These are phyloP conservation scores for Filosporella fistucella DNA, from an alignment of 495 filamentous ascomycete genomes.

Conservation along the genomic window DNA sequence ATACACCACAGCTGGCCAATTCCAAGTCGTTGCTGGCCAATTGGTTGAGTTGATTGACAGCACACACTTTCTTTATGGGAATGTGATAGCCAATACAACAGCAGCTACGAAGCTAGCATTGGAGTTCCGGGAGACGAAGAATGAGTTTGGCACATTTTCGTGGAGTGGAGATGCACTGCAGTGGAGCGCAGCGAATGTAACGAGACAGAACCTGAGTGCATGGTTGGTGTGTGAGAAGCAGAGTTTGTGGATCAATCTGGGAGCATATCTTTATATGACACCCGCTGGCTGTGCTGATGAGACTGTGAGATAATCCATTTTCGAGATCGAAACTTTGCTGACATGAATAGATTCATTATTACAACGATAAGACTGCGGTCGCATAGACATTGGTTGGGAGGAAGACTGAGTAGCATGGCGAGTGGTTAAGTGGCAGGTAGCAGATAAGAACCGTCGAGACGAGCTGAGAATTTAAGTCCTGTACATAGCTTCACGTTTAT, in stretches of 20 bases:
- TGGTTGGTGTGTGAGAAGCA: constrained; percentile 54
- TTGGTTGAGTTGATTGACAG: constrained; percentile 41
- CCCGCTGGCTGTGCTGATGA: constrained; percentile 54
- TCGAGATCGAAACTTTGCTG: constrained; percentile 10
- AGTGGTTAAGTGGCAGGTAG: no score
- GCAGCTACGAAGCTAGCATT: constrained; percentile 25
- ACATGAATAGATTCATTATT: constrained; percentile 40
- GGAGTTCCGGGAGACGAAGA: constrained; percentile 44
- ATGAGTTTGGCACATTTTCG: constrained; percentile 51
- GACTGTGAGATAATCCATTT: constrained; percentile 38
- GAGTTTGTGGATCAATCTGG: constrained; percentile 53
- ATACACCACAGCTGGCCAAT: constrained; percentile 55
- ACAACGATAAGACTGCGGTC: constrained; percentile 35
- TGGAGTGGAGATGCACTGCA: constrained; percentile 53
- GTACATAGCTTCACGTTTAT: no score
- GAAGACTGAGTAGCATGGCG: no score
- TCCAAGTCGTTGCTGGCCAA: constrained; percentile 51
- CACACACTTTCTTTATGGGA: constrained; percentile 34
- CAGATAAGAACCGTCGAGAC: no score
- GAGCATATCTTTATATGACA: constrained; percentile 53
- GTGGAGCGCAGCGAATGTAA: constrained; percentile 43
- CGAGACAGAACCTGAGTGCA: constrained; percentile 49
- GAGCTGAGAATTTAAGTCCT: no score
- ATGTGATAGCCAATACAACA: constrained; percentile 27
- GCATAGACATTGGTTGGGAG: no score